These are phyloP conservation scores for Sphaerosporella brunnea DNA, from an alignment of 495 filamentous ascomycete species.

Conservation along the genomic window DNA sequence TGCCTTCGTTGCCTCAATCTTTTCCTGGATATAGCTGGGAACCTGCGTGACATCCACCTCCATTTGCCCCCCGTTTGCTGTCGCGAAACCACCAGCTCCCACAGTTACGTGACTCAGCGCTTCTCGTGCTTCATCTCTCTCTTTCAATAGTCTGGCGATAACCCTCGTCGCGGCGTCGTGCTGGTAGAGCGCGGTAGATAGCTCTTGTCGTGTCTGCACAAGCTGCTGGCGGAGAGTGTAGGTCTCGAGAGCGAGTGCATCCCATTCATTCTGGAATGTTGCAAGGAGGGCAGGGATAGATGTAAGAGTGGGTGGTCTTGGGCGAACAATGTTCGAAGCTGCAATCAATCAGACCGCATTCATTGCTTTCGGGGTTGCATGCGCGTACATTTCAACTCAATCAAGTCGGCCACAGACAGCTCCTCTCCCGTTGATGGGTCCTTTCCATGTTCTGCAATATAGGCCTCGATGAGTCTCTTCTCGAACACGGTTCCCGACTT, in stretches of 20 bases:
- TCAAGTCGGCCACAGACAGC: conserved; percentile 65
- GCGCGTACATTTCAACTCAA: conserved; percentile 49
- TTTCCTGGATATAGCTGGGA: conserved; percentile 50
- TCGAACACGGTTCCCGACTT: conserved; percentile 93
- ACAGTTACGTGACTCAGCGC: conserved; percentile 75
- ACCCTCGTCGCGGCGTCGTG: conserved; percentile 89
- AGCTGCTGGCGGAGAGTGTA: conserved; percentile 78
- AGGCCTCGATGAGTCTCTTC: conserved; percentile 83
- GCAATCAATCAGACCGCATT: background rate
- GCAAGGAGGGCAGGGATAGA: conserved; percentile 92
- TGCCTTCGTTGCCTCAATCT: conserved; percentile 33
- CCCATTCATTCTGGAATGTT: conserved; percentile 98
- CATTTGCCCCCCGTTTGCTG: conserved; percentile 62
- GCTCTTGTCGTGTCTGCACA: conserved; percentile 75
- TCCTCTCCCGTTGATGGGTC: conserved; percentile 87
- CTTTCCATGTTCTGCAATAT: conserved; percentile 83
- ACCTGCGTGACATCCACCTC: conserved; percentile 58
- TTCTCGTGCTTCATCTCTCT: conserved; percentile 83
- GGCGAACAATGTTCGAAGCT: conserved; percentile 59
- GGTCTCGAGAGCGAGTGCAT: conserved; percentile 75
- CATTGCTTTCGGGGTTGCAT: background rate
- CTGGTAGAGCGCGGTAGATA: conserved; percentile 84
- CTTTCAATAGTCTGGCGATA: conserved; percentile 70
- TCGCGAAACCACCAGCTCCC: conserved; percentile 34
- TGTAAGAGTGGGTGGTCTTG: conserved; percentile 83